Percentiles rank a stretch among this genome's conserved stretches.
phyloP scores from a whole-genome alignment of 1,139 yeast species.

The Suhomyces coccinellae region DNA sequence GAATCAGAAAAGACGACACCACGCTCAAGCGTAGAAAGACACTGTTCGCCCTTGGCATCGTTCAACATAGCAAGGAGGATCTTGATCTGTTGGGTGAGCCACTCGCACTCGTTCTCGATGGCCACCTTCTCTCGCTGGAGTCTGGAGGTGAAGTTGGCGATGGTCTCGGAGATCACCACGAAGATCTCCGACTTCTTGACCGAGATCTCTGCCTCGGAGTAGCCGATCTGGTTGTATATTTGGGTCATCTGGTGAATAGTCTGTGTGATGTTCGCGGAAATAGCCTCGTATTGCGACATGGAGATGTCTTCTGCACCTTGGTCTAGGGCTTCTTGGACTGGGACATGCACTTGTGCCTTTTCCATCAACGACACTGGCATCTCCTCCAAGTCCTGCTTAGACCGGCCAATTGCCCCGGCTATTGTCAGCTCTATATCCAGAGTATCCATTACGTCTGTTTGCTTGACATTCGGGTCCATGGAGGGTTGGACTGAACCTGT shows the following conservation, averaged over 20 bases:
- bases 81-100: conserved; percentile 47
- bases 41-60: conserved; percentile 34
- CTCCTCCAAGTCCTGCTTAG: background rate
- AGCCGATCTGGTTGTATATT: conserved; percentile 43
- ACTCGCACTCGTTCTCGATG: conserved; percentile 48
- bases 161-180: conserved; percentile 41
- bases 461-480: background rate
- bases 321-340: background rate
- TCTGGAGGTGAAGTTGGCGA: conserved; percentile 32
- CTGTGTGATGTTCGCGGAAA: conserved; percentile 24
- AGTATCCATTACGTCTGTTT: conserved; percentile 8
- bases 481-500: background rate
- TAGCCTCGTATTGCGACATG: conserved; percentile 5
- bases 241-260: conserved; percentile 34
- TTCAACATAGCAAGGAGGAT: conserved; percentile 44
- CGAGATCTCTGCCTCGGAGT: conserved; percentile 34
- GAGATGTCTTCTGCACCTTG: background rate
- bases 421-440: conserved; percentile 15
- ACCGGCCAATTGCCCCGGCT: conserved; percentile 1
- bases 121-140: conserved; percentile 40
- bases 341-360: too few relatives aligned
- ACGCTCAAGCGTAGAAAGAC: conserved; percentile 26
- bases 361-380: background rate
- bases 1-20: conserved; percentile 33
- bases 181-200: conserved; percentile 42